These are phyloP conservation scores for Penicillium daleae DNA, from an alignment of 495 filamentous ascomycete genomes.

Conservation along the genomic window DNA sequence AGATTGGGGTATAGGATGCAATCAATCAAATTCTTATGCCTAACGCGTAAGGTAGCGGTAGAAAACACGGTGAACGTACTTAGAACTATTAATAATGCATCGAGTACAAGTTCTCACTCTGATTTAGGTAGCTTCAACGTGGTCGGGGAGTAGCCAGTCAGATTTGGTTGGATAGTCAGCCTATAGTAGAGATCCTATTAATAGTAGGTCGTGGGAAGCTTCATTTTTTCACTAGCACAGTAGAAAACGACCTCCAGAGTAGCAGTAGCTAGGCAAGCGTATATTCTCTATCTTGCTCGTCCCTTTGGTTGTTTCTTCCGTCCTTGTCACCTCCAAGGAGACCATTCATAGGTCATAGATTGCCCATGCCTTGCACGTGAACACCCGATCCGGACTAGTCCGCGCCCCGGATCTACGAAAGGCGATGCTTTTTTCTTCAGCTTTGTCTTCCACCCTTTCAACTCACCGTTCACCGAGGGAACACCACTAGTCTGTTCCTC, in stretches of 20 bases:
- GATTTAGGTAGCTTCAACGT: neutral
- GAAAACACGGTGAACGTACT: no score
- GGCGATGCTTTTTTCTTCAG: conserved; percentile 27
- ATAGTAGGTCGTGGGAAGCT: neutral
- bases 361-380: conserved; percentile 27
- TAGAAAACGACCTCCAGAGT: neutral
- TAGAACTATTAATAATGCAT: neutral
- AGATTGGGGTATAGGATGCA: no score
- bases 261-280: no score
- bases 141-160: neutral
- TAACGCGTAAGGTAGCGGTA: no score
- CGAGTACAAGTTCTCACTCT: neutral
- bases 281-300: neutral
- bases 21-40: no score
- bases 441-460: conserved; percentile 9
- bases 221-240: neutral
- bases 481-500: neutral
- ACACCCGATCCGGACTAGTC: conserved; percentile 26
- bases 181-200: neutral
- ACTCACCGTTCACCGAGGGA: conserved; percentile 7
- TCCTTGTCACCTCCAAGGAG: neutral
- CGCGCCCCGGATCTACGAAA: conserved; percentile 34
- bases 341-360: conserved; percentile 9
- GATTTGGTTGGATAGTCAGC: neutral
- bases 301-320: neutral